Conservation (phyloP, 805 yeast species). For the Pichia nanzhaoensis region DNA sequence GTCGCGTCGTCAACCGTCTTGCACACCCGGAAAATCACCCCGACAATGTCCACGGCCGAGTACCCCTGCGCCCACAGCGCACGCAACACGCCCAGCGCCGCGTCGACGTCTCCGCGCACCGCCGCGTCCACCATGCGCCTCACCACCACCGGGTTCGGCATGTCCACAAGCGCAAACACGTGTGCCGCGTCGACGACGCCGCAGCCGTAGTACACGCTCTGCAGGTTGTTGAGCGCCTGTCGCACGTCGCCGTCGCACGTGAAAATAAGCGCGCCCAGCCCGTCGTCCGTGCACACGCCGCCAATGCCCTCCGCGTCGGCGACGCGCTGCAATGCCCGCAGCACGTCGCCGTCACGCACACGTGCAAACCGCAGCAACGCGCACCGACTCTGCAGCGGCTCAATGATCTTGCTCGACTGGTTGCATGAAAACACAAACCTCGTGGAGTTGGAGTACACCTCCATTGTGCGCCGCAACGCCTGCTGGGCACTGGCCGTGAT, state of each 20-base stretch:
- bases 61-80: constrained; percentile 86
- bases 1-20: constrained; percentile 54
- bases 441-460: constrained; percentile 88
- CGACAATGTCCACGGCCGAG: constrained; percentile 85
- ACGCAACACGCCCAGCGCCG: constrained; percentile 55
- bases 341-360: constrained; percentile 77
- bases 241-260: constrained; percentile 99
- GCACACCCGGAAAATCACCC: constrained; percentile 83
- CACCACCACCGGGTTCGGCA: constrained; percentile 89
- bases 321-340: constrained; percentile 67
- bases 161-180: constrained; percentile 92
- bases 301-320: constrained; percentile 63
- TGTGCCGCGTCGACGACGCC: constrained; percentile 85
- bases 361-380: constrained; percentile 84
- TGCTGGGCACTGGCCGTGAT: constrained; percentile 97
- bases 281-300: constrained; percentile 72
- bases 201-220: constrained; percentile 91
- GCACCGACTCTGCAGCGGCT: constrained; percentile 93
- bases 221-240: constrained; percentile 92
- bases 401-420: constrained; percentile 89
- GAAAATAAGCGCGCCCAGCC: constrained; percentile 85
- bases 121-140: constrained; percentile 52
- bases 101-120: constrained; percentile 41
- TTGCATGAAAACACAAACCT: constrained; percentile 99
- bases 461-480: constrained; percentile 94